Evolutionary conservation across 2,329 filamentous ascomycete genomes (phyloP).

Genomic region (Cordyceps tenuipes): DNA sequence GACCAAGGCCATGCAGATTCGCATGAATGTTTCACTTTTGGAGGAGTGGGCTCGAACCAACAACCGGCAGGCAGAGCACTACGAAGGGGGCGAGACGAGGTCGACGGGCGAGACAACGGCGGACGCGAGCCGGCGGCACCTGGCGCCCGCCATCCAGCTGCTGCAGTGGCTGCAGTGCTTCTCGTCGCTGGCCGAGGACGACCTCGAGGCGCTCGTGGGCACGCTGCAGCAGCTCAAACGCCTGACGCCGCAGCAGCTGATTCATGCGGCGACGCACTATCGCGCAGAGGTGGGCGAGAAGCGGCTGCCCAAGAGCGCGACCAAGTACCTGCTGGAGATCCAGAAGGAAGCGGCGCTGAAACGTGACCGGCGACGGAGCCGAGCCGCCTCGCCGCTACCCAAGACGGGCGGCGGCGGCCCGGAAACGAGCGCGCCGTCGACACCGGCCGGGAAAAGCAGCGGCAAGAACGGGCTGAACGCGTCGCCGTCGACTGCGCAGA

Average conservation of each 20-base stretch:
- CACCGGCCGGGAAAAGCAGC: conserved; percentile 32
- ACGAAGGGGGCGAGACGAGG: conserved; percentile 81
- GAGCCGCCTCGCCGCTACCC: conserved; percentile 35
- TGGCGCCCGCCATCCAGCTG: conserved; percentile 85
- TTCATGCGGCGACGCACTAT: conserved; percentile 89
- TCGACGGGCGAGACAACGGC: conserved; percentile 76
- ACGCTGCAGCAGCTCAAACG: conserved; percentile 84
- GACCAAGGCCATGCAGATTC: conserved; percentile 98
- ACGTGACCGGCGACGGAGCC: conserved; percentile 44
- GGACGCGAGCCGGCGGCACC: conserved; percentile 73
- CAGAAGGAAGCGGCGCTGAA: conserved; percentile 61
- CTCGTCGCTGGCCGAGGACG: conserved; percentile 77
- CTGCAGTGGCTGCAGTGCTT: conserved; percentile 98
- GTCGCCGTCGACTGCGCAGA: conserved; percentile 33
- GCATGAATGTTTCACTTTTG: conserved; percentile 92
- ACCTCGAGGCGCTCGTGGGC: conserved; percentile 77
- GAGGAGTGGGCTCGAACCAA: conserved; percentile 95
- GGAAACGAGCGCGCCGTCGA: conserved; percentile 31
- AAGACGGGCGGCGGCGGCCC: conserved; percentile 5
- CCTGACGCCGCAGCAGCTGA: conserved; percentile 77
- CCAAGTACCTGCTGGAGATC: conserved; percentile 75
- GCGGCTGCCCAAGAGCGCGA: conserved; percentile 74
- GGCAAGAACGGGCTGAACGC: conserved; percentile 36
- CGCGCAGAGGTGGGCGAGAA: conserved; percentile 93
- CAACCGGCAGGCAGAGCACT: conserved; percentile 91